A percentile compares a stretch with the other conserved stretches of the same genome.
Evolutionary conservation across 2,329 filamentous ascomycete genomes (phyloP).

Genomic region (Knufia fluminis): DNA sequence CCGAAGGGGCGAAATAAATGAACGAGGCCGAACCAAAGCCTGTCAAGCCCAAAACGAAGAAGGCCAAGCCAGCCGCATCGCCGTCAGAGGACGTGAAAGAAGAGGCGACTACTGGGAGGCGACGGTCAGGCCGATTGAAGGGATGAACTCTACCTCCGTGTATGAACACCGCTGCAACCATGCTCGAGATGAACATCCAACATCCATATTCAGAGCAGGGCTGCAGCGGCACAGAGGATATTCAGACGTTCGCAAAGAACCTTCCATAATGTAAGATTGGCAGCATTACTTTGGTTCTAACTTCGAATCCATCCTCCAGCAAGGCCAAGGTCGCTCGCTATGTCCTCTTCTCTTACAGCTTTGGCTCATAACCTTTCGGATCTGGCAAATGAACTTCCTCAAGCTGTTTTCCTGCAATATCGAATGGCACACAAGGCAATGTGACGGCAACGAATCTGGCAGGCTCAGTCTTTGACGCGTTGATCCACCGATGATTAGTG

Average conservation of each 20-base stretch:
- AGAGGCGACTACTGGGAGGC: neutral
- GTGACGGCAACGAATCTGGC: constrained; percentile 15
- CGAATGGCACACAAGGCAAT: constrained; percentile 15
- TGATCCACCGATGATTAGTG: constrained; percentile 19
- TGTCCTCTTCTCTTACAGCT: neutral
- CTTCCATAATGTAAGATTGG: no score
- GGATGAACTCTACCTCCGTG: neutral
- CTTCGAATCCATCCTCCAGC: no score
- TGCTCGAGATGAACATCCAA: no score
- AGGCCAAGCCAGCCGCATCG: neutral
- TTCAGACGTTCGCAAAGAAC: no score
- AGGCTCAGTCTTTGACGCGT: constrained; percentile 16
- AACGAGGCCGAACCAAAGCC: neutral
- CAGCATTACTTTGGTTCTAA: no score
- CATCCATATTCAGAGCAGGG: no score
- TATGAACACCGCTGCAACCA: no score
- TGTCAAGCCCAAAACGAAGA: neutral
- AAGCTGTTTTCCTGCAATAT: constrained; percentile 17
- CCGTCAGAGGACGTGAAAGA: neutral
- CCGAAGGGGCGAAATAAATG: no score
- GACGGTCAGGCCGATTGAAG: constrained; percentile 4
- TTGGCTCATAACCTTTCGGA: neutral
- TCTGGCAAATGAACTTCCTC: neutral
- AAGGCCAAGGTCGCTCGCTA: no score
- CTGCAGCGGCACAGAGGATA: no score